Evolutionary conservation across 495 filamentous ascomycete species (phyloP).

Genomic region (Cladorrhinum samala): DNA sequence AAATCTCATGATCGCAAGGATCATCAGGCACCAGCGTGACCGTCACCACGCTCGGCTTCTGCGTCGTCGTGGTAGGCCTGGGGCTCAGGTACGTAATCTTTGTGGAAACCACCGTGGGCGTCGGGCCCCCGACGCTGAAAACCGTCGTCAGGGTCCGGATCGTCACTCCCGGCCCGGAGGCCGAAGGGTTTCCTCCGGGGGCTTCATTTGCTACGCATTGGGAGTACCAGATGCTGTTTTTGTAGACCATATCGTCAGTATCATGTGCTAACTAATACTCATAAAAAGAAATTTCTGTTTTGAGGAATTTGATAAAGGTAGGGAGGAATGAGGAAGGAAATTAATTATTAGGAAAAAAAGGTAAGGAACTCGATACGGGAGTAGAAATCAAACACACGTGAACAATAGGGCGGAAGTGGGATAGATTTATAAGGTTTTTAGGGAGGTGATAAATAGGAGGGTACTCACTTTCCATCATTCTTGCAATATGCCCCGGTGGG

Average conservation of each 20-base stretch:
- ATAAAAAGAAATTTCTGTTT: too few species aligned
- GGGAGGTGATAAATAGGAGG: too few species aligned
- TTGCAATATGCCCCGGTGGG: conserved; percentile 2
- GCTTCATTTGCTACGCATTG: not conserved
- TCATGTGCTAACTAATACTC: too few species aligned
- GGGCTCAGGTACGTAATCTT: not conserved
- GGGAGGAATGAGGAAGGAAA: too few species aligned
- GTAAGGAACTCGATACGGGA: too few species aligned
- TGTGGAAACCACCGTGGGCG: not conserved
- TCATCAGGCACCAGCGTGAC: conserved; percentile 2
- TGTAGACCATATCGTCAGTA: too few species aligned
- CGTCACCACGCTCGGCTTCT: not conserved
- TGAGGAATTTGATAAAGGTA: too few species aligned
- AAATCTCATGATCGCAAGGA: conserved; percentile 3
- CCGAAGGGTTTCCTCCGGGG: not conserved
- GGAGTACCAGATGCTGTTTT: not conserved
- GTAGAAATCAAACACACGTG: too few species aligned
- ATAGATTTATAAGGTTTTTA: too few species aligned
- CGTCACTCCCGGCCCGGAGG: not conserved
- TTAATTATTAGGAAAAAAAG: too few species aligned
- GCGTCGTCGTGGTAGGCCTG: not conserved
- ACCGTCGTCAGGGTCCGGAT: not conserved
- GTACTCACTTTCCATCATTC: conserved; percentile 3
- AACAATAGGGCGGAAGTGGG: too few species aligned
- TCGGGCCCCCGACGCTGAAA: not conserved